Conservation (phyloP, 805 yeast genomes). For the Myxozyma mucilagina region DNA sequence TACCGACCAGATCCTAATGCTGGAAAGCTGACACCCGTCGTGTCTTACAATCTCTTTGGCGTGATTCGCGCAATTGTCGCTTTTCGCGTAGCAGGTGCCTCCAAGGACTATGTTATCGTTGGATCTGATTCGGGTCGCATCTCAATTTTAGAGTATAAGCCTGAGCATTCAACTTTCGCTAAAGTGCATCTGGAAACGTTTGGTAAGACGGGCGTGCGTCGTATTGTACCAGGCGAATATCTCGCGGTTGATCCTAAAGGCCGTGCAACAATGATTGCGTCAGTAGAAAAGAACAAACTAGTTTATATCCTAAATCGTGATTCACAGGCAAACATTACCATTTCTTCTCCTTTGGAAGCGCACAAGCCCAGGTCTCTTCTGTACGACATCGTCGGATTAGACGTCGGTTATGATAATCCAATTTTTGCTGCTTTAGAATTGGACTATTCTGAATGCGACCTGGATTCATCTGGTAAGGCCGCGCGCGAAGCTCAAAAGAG, state of each 20-base stretch:
- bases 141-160: constrained; percentile 51
- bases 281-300: constrained; percentile 73
- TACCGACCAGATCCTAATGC: constrained; percentile 54
- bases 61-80: constrained; percentile 55
- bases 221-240: constrained; percentile 74
- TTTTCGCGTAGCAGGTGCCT: constrained; percentile 55
- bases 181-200: constrained; percentile 60
- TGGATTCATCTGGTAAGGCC: constrained; percentile 33
- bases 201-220: constrained; percentile 70
- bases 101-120: constrained; percentile 59
- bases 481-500: constrained; percentile 35
- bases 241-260: constrained; percentile 69
- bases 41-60: constrained; percentile 55
- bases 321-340: constrained; percentile 47
- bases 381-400: constrained; percentile 58
- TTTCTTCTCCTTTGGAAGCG: constrained; percentile 77
- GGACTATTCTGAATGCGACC: constrained; percentile 48
- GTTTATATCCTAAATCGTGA: constrained; percentile 63
- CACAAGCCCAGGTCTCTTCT: constrained; percentile 54
- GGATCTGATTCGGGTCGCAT: constrained; percentile 82
- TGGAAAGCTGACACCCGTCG: constrained; percentile 53
- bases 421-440: constrained; percentile 77
- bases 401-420: constrained; percentile 81
- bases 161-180: constrained; percentile 44
- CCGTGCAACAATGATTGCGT: constrained; percentile 67